Percentiles rank a stretch among this genome's conserved stretches.
These are phyloP conservation scores for Backusella psychrophila DNA, from an alignment of 192 early-diverging fungal genomes.

Conservation along the genomic window DNA sequence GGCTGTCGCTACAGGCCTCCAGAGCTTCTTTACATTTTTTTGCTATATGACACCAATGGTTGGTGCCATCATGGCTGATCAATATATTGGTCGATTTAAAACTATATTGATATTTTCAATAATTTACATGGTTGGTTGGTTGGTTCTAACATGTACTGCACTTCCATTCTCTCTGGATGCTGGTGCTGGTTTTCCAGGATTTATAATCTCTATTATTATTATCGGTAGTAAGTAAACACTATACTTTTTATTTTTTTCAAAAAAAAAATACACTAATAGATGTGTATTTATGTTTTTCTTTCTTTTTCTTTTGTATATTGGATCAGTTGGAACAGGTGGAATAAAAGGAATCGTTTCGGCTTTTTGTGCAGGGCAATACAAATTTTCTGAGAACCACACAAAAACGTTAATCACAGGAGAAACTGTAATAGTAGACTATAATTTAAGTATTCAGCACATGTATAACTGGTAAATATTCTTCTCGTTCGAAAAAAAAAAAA, in stretches of 20 bases:
- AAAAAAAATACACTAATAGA: not conserved
- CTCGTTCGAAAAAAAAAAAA: not conserved
- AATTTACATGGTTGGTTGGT: slow-evolving; percentile 63
- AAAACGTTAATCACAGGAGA: slow-evolving; percentile 46
- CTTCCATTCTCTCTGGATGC: slow-evolving; percentile 47
- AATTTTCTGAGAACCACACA: slow-evolving; percentile 43
- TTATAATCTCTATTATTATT: slow-evolving; percentile 60
- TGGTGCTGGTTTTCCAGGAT: slow-evolving; percentile 59
- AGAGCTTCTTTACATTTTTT: slow-evolving; percentile 62
- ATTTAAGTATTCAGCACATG: slow-evolving; percentile 60
- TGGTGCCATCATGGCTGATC: slow-evolving; percentile 55
- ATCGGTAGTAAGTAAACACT: slow-evolving; percentile 40
- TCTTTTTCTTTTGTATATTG: not conserved
- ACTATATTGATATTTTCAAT: slow-evolving; percentile 64
- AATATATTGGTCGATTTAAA: slow-evolving; percentile 70
- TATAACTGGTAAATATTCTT: slow-evolving; percentile 55
- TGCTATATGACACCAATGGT: slow-evolving; percentile 61
- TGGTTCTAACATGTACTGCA: slow-evolving; percentile 61
- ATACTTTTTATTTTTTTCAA: not conserved
- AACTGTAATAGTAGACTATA: slow-evolving; percentile 53
- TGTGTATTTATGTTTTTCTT: not conserved
- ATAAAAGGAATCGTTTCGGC: slow-evolving; percentile 37
- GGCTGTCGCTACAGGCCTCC: slow-evolving; percentile 51
- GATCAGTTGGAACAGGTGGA: slow-evolving; percentile 30
- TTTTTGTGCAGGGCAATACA: slow-evolving; percentile 61